Evolutionary conservation across 1,284 basidiomycete genomes (phyloP).

Genomic region (Sporisorium sorghi): DNA sequence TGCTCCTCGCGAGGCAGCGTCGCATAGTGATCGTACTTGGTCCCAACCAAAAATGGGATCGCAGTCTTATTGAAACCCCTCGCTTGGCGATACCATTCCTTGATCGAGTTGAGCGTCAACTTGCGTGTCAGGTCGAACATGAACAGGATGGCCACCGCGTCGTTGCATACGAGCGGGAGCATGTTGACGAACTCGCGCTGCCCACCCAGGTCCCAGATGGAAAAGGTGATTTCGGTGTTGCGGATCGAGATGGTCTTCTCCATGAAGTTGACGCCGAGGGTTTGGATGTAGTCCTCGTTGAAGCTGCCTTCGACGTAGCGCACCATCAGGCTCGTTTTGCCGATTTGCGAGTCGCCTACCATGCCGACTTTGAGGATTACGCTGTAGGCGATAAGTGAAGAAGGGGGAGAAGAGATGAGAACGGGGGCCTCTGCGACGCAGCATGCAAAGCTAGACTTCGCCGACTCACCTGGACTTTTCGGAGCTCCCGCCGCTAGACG

Average conservation of each 20-base stretch:
- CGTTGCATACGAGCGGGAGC: constrained; percentile 95
- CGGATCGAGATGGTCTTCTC: constrained; percentile 97
- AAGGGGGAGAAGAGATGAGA: neutral
- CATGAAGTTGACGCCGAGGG: constrained; percentile 96
- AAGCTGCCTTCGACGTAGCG: constrained; percentile 72
- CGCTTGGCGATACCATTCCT: constrained; percentile 99
- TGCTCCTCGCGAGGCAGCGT: constrained; percentile 95
- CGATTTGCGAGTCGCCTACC: constrained; percentile 98
- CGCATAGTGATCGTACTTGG: constrained; percentile 97
- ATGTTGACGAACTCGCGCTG: constrained; percentile 99
- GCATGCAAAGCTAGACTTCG: neutral
- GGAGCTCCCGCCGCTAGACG: constrained; percentile 21
- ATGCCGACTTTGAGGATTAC: constrained; percentile 98
- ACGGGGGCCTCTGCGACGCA: neutral
- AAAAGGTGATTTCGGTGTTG: constrained; percentile 97
- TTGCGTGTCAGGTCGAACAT: constrained; percentile 99
- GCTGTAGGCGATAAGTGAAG: constrained; percentile 22
- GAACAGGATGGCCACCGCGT: constrained; percentile 97
- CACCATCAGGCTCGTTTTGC: constrained; percentile 97
- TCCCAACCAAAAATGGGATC: constrained; percentile 78
- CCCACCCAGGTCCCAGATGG: constrained; percentile 98
- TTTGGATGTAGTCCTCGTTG: constrained; percentile 97
- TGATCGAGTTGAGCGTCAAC: constrained; percentile 94
- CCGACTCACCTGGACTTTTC: constrained; percentile 37
- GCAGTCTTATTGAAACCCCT: constrained; percentile 87